Conservation (phyloP, 2,329 filamentous ascomycete genomes). For the Trichophyton rubrum region DNA sequence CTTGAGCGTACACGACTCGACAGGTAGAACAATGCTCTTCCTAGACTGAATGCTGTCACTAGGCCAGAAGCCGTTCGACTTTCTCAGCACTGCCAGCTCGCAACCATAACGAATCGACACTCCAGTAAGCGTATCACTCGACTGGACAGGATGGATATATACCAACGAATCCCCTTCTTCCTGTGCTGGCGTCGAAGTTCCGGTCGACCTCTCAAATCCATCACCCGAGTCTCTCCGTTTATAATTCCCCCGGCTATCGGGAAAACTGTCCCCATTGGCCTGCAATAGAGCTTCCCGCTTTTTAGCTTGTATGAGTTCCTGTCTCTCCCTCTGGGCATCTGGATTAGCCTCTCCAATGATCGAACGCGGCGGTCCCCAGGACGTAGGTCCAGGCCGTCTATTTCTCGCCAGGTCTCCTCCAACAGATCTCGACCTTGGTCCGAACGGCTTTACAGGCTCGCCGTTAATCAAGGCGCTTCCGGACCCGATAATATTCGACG, state of each 20-base stretch:
- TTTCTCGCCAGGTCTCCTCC: conserved; percentile 2
- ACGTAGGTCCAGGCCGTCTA: conserved; percentile 5
- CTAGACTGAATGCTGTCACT: conserved; percentile 80
- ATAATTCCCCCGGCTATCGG: conserved; percentile 27
- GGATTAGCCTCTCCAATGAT: conserved; percentile 21
- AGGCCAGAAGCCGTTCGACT: conserved; percentile 87
- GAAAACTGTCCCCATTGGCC: conserved; percentile 29
- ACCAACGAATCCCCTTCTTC: conserved; percentile 66
- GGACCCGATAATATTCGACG: conserved; percentile 37
- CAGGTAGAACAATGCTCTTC: conserved; percentile 68
- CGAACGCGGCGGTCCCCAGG: conserved; percentile 32
- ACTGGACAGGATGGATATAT: conserved; percentile 76
- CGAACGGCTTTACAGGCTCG: conserved; percentile 28
- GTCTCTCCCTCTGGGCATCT: conserved; percentile 34
- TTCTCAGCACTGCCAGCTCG: conserved; percentile 66
- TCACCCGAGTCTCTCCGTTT: conserved; percentile 37
- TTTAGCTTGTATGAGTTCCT: conserved; percentile 36
- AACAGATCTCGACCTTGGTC: conserved; percentile 15
- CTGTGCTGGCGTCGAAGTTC: conserved; percentile 34
- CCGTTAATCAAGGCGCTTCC: conserved; percentile 21
- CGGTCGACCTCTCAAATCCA: conserved; percentile 17
- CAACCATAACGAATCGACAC: conserved; percentile 85
- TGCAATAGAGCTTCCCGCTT: conserved; percentile 35
- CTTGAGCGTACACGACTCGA: conserved; percentile 77
- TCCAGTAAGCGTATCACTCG: conserved; percentile 77